These are phyloP conservation scores for Alternaria angustiovoidea DNA, from an alignment of 2,329 filamentous ascomycete species.

Conservation along the genomic window DNA sequence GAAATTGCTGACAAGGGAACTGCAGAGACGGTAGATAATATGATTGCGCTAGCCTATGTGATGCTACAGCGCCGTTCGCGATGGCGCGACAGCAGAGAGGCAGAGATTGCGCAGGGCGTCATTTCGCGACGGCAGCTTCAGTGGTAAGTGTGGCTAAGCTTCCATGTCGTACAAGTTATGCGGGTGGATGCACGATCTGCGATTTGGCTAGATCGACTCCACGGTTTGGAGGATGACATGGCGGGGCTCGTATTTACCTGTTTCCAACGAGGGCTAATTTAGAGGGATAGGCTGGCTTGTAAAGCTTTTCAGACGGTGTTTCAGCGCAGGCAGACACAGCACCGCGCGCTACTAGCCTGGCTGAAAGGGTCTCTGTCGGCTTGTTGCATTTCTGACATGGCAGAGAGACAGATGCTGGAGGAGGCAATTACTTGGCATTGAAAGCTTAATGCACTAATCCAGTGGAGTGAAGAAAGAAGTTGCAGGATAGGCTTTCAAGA, in stretches of 20 bases:
- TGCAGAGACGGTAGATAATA: constrained; percentile 69
- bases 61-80: constrained; percentile 67
- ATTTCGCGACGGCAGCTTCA: constrained; percentile 68
- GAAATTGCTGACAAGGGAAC: constrained; percentile 26
- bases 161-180: constrained; percentile 31
- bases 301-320: constrained; percentile 76
- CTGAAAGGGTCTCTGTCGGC: constrained; percentile 56
- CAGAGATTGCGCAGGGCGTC: constrained; percentile 50
- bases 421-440: constrained; percentile 25
- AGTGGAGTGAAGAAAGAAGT: neutral
- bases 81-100: constrained; percentile 47
- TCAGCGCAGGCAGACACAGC: constrained; percentile 73
- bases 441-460: constrained; percentile 8
- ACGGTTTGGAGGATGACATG: constrained; percentile 27
- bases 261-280: constrained; percentile 22
- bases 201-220: constrained; percentile 20
- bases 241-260: constrained; percentile 25
- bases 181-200: constrained; percentile 19
- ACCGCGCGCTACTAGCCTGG: constrained; percentile 72
- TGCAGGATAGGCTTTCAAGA: neutral
- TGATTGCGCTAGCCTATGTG: constrained; percentile 70
- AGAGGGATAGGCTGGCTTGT: constrained; percentile 67
- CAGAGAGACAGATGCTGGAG: constrained; percentile 44
- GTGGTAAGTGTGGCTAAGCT: constrained; percentile 62
- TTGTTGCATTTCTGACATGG: constrained; percentile 33